Conservation (phyloP, 2,329 filamentous ascomycete genomes). For the Penicillium fuscoglaucum region DNA sequence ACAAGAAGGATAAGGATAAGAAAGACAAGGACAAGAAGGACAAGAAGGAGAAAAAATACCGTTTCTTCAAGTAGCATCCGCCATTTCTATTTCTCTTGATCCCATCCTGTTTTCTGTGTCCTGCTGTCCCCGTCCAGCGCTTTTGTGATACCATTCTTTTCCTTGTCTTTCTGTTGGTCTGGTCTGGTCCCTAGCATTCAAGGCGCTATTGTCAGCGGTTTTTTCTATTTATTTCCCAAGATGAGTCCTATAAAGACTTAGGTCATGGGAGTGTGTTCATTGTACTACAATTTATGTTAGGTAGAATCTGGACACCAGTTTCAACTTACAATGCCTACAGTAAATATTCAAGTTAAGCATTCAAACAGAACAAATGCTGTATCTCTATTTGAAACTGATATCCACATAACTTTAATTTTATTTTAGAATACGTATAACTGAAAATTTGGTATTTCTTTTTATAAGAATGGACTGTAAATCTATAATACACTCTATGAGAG, state of each 20-base stretch:
- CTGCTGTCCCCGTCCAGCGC: conserved; percentile 25
- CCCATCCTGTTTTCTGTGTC: conserved; percentile 1
- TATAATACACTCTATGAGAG: too few relatives aligned
- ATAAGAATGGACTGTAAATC: too few relatives aligned
- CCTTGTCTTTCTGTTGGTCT: conserved; percentile 17
- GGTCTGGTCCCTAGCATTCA: conserved; percentile 19
- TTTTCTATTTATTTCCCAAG: background rate
- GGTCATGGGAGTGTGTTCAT: background rate
- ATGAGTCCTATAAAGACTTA: background rate
- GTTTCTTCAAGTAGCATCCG: conserved; percentile 49
- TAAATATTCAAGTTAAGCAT: background rate
- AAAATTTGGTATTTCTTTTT: too few relatives aligned
- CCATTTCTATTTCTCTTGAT: background rate
- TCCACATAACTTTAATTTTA: background rate
- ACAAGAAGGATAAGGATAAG: conserved; percentile 52
- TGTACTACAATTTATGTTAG: background rate
- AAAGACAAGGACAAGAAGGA: conserved; percentile 57
- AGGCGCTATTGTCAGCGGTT: conserved; percentile 16
- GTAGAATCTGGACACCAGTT: conserved; percentile 1
- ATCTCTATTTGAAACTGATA: background rate
- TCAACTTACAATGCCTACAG: background rate
- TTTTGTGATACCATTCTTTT: conserved; percentile 39
- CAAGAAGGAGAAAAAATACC: conserved; percentile 58
- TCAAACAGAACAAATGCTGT: background rate
- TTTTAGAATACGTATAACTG: too few relatives aligned